phyloP scores from a whole-genome alignment of 768 basidiomycete species.

The Boletus coccyginus region DNA sequence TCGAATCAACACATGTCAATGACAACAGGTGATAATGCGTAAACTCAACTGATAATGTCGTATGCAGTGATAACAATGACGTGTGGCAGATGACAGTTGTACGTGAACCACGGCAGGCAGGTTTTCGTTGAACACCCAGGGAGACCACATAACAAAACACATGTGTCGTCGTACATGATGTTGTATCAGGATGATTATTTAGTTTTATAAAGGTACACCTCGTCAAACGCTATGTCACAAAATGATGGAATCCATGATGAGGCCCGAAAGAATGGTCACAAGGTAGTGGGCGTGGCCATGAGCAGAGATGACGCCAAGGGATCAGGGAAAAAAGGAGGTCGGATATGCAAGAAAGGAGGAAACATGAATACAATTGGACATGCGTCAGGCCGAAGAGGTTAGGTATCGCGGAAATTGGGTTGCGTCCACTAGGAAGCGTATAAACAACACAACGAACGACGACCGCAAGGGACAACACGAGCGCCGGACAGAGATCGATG shows the following conservation, averaged over 20 bases:
- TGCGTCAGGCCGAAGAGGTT: background rate
- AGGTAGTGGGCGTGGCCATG: conserved; percentile 1
- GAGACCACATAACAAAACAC: too few relatives aligned
- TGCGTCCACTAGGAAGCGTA: conserved; percentile 5
- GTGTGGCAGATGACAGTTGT: too few relatives aligned
- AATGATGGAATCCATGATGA: conserved; percentile 6
- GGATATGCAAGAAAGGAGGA: conserved; percentile 26
- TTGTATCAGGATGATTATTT: conserved; percentile 17
- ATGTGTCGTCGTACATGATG: background rate
- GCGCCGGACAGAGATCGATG: conserved; percentile 17
- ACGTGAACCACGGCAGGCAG: too few relatives aligned
- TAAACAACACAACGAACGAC: conserved; percentile 16
- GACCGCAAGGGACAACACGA: conserved; percentile 10
- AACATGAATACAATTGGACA: conserved; percentile 8
- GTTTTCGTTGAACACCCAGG: too few relatives aligned
- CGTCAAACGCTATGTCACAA: conserved; percentile 17
- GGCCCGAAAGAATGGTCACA: conserved; percentile 10
- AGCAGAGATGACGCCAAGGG: background rate
- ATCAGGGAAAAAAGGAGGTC: background rate
- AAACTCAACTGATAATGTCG: too few relatives aligned
- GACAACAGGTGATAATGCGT: too few relatives aligned
- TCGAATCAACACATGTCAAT: too few relatives aligned
- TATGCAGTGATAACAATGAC: too few relatives aligned
- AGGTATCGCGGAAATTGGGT: conserved; percentile 18
- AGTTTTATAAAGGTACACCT: conserved; percentile 24